Evolutionary conservation across 495 filamentous ascomycete genomes (phyloP), one percentile per base, ranked within the genome.

Genomic region (Podospora anserina): DNA sequence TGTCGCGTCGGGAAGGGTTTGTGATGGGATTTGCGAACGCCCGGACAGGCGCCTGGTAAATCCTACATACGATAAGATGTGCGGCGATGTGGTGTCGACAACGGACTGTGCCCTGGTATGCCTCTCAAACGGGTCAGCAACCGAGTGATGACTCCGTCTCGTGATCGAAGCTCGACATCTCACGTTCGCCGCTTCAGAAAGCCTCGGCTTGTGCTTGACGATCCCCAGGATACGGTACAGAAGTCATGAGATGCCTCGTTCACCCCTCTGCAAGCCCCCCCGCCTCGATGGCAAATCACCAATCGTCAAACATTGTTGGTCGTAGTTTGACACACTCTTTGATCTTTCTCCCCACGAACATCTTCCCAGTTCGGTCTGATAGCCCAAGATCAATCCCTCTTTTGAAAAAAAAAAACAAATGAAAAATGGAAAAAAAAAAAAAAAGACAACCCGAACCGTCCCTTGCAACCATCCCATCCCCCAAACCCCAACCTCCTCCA

Each of bases 221-320:
- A 58, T 58, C n/a, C 55, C n/a, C 3, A 19, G 18, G 23, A 19
- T 19, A 58, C 6, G 55, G 55, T 58, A 20, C 4, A 11, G 23
- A 58, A 26, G 55, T 23, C 55, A 23, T 23, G 13, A 58, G 55
- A 58, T 26, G 23, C 39, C 39, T 49, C 39, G 30, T 49, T 49
- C 23, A 23, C 23, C 23, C 39, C 39, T 49, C 39, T 49, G 39
- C 39, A 49, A 49, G 39, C 0, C 39, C 39, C 39, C 39, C 13
- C 39, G 39, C 34, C 39, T 49, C 39, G 39, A 49, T 57, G 2
- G 7, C 13, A 58, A 58, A 58, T 26, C 6, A 58, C 55, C 55
- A 58, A 58, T 58, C 18, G 19, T 58, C 55, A 58, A 20, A 58
- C 55, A 58, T 58, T 23, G 55, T 20, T 20, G n/a, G 55, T 58